Percentiles rank a stretch among this genome's conserved stretches.
Evolutionary conservation across 495 filamentous ascomycete species (phyloP).

Genomic region (Chaetomidium leptoderma): DNA sequence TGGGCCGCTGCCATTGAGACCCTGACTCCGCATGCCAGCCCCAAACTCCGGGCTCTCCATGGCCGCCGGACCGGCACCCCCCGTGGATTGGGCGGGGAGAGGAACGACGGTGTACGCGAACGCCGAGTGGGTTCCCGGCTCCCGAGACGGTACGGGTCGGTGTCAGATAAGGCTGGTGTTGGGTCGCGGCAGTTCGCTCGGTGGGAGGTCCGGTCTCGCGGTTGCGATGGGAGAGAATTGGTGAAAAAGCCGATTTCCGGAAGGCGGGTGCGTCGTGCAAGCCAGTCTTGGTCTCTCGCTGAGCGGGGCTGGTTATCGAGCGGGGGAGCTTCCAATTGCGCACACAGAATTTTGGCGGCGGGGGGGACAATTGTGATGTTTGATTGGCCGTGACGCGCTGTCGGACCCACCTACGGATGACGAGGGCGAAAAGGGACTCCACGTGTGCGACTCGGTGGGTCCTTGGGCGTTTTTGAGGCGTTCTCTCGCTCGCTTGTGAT

Average conservation of each 20-base stretch:
- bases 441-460: too few relatives aligned
- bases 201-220: slow-evolving; percentile 37
- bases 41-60: slow-evolving; percentile 37
- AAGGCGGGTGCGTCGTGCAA: slow-evolving; percentile 21
- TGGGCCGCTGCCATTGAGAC: slow-evolving; percentile 32
- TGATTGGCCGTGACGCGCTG: background rate
- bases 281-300: background rate
- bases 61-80: slow-evolving; percentile 11
- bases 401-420: background rate
- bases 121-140: slow-evolving; percentile 20
- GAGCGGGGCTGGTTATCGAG: slow-evolving; percentile 14
- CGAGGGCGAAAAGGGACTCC: too few relatives aligned
- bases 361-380: background rate
- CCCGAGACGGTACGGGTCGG: slow-evolving; percentile 27
- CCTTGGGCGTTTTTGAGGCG: too few relatives aligned
- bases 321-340: background rate
- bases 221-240: slow-evolving; percentile 28
- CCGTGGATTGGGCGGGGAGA: slow-evolving; percentile 10
- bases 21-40: slow-evolving; percentile 42
- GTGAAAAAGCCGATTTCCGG: slow-evolving; percentile 34
- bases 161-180: slow-evolving; percentile 27
- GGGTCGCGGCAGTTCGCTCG: slow-evolving; percentile 26
- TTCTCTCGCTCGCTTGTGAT: too few relatives aligned
- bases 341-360: slow-evolving; percentile 5
- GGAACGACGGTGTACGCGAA: slow-evolving; percentile 9